These are phyloP conservation scores for Pichia sp. DNA, from an alignment of 1,139 yeast species.

Conservation along the genomic window DNA sequence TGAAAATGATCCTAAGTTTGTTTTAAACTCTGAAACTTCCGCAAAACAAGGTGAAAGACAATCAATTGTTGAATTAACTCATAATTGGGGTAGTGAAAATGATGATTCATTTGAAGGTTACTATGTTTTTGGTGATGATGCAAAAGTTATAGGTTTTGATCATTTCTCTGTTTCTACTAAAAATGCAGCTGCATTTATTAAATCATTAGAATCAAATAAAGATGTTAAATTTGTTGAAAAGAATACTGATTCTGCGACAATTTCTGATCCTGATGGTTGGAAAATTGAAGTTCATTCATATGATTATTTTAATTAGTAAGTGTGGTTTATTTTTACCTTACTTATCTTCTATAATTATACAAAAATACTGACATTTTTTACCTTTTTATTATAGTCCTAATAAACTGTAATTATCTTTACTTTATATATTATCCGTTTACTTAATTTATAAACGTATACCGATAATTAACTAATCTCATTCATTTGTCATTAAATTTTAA, in stretches of 20 bases:
- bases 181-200: constrained; percentile 54
- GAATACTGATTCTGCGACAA: constrained; percentile 55
- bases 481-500: constrained; percentile 47
- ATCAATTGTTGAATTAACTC: constrained; percentile 80
- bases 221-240: constrained; percentile 39
- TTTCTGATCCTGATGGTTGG: constrained; percentile 92
- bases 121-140: constrained; percentile 69
- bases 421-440: background rate
- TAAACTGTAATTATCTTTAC: background rate
- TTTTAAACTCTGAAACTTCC: constrained; percentile 32
- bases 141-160: constrained; percentile 82
- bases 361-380: background rate
- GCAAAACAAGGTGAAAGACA: constrained; percentile 41
- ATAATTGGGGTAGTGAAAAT: constrained; percentile 89
- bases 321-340: background rate
- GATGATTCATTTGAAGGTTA: constrained; percentile 65
- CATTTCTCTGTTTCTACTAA: constrained; percentile 74
- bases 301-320: constrained; percentile 21
- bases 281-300: constrained; percentile 63
- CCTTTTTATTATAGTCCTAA: background rate
- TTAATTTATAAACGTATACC: background rate
- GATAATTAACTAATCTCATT: background rate
- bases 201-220: constrained; percentile 24
- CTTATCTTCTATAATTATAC: background rate
- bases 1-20: constrained; percentile 33